Evolutionary conservation across 2,329 filamentous ascomycete species (phyloP).

Genomic region (Neonectria magnoliae): DNA sequence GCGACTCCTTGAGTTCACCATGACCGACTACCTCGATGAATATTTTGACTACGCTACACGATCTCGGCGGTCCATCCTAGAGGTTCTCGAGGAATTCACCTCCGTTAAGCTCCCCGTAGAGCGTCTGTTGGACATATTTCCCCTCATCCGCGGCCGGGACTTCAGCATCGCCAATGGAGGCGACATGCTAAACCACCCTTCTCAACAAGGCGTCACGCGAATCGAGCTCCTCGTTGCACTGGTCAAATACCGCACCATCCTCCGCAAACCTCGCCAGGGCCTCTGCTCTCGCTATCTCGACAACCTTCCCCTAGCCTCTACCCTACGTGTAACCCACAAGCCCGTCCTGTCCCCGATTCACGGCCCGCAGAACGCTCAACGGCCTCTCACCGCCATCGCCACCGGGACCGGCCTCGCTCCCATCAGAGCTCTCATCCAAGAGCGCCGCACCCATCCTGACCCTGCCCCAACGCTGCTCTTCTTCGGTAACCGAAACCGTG

Average conservation of each 20-base stretch:
- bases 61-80: constrained; percentile 88
- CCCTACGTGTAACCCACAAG: constrained; percentile 69
- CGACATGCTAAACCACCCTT: constrained; percentile 45
- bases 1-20: constrained; percentile 83
- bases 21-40: constrained; percentile 84
- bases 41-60: constrained; percentile 96
- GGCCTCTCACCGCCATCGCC: constrained; percentile 79
- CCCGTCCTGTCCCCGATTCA: constrained; percentile 56
- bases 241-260: constrained; percentile 89
- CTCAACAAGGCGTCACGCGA: constrained; percentile 48
- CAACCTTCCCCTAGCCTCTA: constrained; percentile 66
- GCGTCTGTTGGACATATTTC: constrained; percentile 77
- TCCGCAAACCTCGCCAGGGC: constrained; percentile 84
- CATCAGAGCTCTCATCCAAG: constrained; percentile 81
- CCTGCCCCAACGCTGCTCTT: constrained; percentile 69
- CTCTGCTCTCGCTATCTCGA: constrained; percentile 91
- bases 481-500: constrained; percentile 82
- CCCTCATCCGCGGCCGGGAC: constrained; percentile 84
- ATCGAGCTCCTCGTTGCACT: constrained; percentile 85
- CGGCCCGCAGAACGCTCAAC: constrained; percentile 48
- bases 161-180: constrained; percentile 91
- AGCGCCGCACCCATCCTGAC: constrained; percentile 60
- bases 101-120: constrained; percentile 83
- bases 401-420: constrained; percentile 91
- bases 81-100: constrained; percentile 91